phyloP scores from a whole-genome alignment of 192 early-diverging fungal species.

The Coemansia sp. region DNA sequence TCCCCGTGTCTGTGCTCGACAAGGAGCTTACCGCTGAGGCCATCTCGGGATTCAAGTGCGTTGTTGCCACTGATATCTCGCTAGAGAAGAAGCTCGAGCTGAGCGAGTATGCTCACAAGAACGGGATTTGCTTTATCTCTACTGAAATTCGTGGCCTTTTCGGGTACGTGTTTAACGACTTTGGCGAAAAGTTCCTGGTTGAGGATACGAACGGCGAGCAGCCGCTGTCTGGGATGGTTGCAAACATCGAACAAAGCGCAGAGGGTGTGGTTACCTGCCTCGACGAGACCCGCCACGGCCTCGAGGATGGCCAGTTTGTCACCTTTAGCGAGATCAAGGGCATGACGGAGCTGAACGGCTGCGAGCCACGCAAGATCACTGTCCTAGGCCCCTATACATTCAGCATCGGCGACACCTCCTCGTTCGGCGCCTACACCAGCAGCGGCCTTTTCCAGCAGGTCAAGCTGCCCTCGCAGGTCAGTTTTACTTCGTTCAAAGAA shows the following conservation, averaged over 20 bases:
- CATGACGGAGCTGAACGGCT: conserved; percentile 85
- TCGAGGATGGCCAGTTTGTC: conserved; percentile 97
- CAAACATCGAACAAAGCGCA: conserved; percentile 68
- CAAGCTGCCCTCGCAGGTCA: conserved; percentile 81
- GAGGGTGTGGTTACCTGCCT: conserved; percentile 92
- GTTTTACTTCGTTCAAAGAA: conserved; percentile 76
- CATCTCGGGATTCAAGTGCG: conserved; percentile 64
- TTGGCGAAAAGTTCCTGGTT: conserved; percentile 86
- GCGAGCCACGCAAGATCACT: conserved; percentile 76
- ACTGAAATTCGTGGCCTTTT: conserved; percentile 90
- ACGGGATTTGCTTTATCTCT: conserved; percentile 80
- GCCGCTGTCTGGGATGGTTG: conserved; percentile 88
- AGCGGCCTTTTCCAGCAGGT: conserved; percentile 97
- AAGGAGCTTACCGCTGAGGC: conserved; percentile 74
- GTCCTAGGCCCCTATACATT: conserved; percentile 95
- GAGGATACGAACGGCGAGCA: conserved; percentile 91
- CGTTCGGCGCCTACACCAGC: conserved; percentile 69
- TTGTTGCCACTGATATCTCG: conserved; percentile 84
- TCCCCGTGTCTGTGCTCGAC: conserved; percentile 83
- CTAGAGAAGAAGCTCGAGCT: conserved; percentile 78
- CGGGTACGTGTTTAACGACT: conserved; percentile 92
- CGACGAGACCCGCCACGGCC: conserved; percentile 94
- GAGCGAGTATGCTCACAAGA: conserved; percentile 74
- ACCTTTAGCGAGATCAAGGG: conserved; percentile 92
- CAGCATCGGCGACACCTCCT: conserved; percentile 87